A percentile compares a stretch with the other conserved stretches of the same genome.
These are phyloP conservation scores for Malassezia caprae DNA, from an alignment of 1,284 basidiomycete species.

Conservation along the genomic window DNA sequence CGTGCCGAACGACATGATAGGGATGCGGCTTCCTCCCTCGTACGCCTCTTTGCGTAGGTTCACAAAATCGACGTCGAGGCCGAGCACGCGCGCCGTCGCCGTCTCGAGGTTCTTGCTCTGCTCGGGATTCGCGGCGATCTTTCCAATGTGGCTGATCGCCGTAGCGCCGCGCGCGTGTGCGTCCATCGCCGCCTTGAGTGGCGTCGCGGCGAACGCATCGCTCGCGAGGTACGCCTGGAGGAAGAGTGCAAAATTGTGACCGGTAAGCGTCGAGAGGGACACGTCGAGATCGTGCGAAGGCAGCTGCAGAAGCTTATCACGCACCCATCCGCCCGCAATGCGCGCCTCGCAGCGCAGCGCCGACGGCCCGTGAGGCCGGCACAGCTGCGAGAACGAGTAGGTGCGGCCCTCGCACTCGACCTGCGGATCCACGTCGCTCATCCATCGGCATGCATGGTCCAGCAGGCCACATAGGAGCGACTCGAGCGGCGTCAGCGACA, in stretches of 20 bases:
- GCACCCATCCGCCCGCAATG: conserved; percentile 82
- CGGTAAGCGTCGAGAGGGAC: conserved; percentile 75
- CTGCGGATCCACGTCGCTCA: conserved; percentile 20
- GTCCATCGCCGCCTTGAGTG: conserved; percentile 11
- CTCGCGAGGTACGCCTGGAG: conserved; percentile 62
- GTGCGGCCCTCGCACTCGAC: conserved; percentile 21
- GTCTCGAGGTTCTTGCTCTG: conserved; percentile 98
- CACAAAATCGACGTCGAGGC: conserved; percentile 82
- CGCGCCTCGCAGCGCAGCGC: conserved; percentile 25
- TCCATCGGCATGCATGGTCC: conserved; percentile 34
- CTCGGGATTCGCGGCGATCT: conserved; percentile 86
- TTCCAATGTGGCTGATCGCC: conserved; percentile 52
- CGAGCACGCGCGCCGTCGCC: conserved; percentile 74
- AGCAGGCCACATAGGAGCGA: conserved; percentile 28
- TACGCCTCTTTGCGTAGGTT: conserved; percentile 87
- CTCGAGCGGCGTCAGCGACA: conserved; percentile 2
- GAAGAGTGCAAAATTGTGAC: conserved; percentile 73
- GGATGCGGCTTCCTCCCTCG: conserved; percentile 74
- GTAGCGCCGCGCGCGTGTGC: not conserved
- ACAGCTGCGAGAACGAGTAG: conserved; percentile 17
- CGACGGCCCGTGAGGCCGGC: not conserved
- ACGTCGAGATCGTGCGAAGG: conserved; percentile 89
- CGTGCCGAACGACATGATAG: conserved; percentile 76
- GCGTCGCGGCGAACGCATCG: conserved; percentile 47
- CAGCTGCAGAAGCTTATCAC: conserved; percentile 81